A percentile compares a stretch with the other conserved stretches of the same genome.
phyloP scores from a whole-genome alignment of 257 asterid genomes.

The Haberlea rhodopensis region DNA sequence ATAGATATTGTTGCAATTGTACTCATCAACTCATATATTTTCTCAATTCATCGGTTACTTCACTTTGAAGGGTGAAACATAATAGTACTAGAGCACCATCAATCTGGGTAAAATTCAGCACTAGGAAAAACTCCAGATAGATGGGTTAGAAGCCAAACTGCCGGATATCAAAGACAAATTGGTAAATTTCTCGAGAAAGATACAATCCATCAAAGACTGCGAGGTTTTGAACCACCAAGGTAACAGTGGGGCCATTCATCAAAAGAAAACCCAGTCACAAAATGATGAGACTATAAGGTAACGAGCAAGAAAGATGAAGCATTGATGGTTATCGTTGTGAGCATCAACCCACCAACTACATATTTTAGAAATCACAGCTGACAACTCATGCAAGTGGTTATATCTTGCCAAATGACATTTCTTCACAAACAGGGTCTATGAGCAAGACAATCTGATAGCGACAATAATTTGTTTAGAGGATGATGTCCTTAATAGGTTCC shows the following conservation, averaged over 20 bases:
- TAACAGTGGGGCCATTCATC: neutral
- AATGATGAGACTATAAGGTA: neutral
- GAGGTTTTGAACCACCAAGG: neutral
- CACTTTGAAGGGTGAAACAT: neutral
- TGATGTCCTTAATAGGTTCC: too few relatives aligned
- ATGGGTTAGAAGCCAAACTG: neutral
- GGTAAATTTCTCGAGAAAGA: too few relatives aligned
- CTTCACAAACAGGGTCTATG: too few relatives aligned
- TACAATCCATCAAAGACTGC: neutral
- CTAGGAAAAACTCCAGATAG: neutral
- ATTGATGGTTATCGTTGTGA: neutral
- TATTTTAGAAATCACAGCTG: too few relatives aligned
- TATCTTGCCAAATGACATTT: too few relatives aligned
- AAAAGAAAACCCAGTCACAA: neutral
- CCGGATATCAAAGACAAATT: neutral
- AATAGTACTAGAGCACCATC: neutral
- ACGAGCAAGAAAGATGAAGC: neutral
- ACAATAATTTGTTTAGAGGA: too few relatives aligned
- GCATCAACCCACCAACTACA: neutral
- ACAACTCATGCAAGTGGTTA: too few relatives aligned
- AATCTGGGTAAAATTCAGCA: neutral
- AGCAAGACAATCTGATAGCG: too few relatives aligned
- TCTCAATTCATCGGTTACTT: too few relatives aligned
- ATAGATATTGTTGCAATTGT: neutral
- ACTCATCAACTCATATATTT: neutral